These are phyloP conservation scores for Moniliophthora roreri DNA, from an alignment of 1,284 basidiomycete genomes.

Conservation along the genomic window DNA sequence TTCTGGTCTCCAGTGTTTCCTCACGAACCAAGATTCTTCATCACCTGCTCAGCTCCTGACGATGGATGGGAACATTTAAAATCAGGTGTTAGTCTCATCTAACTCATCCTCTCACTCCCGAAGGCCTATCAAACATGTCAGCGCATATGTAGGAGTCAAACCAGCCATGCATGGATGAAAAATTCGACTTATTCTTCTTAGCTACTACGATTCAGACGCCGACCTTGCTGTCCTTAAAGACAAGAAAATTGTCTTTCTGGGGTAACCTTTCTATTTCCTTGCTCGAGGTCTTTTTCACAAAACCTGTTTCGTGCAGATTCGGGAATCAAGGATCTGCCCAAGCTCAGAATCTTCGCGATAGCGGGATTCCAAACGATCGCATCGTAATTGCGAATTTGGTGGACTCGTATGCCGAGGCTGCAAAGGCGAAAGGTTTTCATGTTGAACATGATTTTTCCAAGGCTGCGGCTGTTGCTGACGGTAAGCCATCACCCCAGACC, in stretches of 20 bases:
- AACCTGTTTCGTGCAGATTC: conserved; percentile 39
- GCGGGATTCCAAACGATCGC: conserved; percentile 58
- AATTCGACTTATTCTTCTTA: conserved; percentile 20
- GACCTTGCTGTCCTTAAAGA: conserved; percentile 44
- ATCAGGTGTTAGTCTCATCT: too few relatives aligned
- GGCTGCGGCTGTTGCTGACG: conserved; percentile 56
- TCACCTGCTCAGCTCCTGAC: too few relatives aligned
- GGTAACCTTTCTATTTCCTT: conserved; percentile 33
- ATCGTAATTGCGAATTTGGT: conserved; percentile 60
- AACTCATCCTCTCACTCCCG: too few relatives aligned
- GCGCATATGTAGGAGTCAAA: conserved; percentile 8
- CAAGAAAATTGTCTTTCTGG: conserved; percentile 62
- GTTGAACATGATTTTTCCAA: conserved; percentile 58
- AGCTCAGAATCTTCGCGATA: conserved; percentile 65
- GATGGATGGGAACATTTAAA: too few relatives aligned
- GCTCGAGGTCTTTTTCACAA: background rate
- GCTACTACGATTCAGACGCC: conserved; percentile 64
- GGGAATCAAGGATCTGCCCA: conserved; percentile 69
- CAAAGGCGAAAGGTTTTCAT: conserved; percentile 54
- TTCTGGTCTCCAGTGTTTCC: too few relatives aligned
- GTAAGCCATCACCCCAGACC: conserved; percentile 27
- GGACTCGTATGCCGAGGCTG: conserved; percentile 58
- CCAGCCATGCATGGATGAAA: background rate
- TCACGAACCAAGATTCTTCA: too few relatives aligned
- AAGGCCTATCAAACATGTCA: conserved; percentile 2